Evolutionary conservation across 2,329 filamentous ascomycete genomes (phyloP), one percentile per base, ranked within the genome.

Genomic region (Tolypocladium amazonense): DNA sequence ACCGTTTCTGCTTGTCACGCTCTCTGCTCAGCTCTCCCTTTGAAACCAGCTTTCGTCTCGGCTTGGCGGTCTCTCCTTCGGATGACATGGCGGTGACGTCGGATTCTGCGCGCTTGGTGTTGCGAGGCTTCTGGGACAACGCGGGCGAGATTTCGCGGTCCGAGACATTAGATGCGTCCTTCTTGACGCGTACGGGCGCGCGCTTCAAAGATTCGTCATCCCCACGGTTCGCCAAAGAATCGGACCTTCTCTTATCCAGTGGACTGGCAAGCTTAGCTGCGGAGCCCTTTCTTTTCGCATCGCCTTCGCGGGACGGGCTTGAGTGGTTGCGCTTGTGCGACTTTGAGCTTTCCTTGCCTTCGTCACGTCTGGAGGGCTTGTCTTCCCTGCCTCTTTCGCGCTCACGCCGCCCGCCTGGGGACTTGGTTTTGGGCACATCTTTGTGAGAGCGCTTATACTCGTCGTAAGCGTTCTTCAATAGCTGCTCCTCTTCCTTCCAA

Each of bases 401-500:
- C 25, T 75, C 75, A 33, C 76, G 74, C 50, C 75, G 74, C 37
- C 67, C 60, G 1, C 55, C 73, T 2, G 83, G 81, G 25, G 82
- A 82, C 60, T 80, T 82, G 4, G 71, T 73, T 64, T 81, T 85
- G 23, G 71, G 65, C 15, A 69, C 66, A 25, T 79, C 77, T 63
- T 80, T 82, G 56, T 80, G 77, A 2, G 71, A 72, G 59, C 81
- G 82, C 64, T 79, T 83, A 65, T 83, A 84, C 37, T 83, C 81
- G 60, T 92, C 87, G 64, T 86, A 92, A 4, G 88, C 84, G 45
- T 86, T 81, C 71, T 92, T 92, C 56, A 99, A 74, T 59, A 95
- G 77, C 52, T 91, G 84, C 64, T 89, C 87, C 71, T 99, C 94
- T 62, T 93, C 87, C 70, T 93, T 88, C 91, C 92, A 97, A 62